A percentile compares a stretch with the other conserved stretches of the same genome.
Evolutionary conservation across 2,329 filamentous ascomycete species (phyloP).

Genomic region (Sporothrix inflata): DNA sequence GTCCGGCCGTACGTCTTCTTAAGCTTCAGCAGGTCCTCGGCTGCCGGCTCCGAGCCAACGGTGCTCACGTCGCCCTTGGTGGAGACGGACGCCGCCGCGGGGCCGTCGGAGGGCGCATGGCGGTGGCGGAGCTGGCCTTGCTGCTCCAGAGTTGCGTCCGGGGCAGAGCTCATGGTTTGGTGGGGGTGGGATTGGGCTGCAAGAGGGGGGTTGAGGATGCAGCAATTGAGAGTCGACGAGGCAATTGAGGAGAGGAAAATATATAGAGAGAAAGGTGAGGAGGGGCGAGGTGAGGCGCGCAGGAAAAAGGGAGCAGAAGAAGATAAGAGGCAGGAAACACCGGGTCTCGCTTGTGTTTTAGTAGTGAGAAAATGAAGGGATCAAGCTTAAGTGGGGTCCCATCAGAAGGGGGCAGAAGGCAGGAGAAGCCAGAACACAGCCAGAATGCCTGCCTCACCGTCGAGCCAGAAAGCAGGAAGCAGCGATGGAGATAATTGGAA

Average conservation of each 20-base stretch:
- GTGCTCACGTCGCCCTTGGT: constrained; percentile 7
- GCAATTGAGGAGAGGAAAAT: neutral
- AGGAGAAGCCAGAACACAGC: constrained; percentile 18
- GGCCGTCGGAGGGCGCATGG: constrained; percentile 21
- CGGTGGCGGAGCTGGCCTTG: constrained; percentile 29
- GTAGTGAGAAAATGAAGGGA: constrained; percentile 20
- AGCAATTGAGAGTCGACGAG: constrained; percentile 2
- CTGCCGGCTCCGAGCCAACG: neutral
- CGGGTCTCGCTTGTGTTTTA: constrained; percentile 18
- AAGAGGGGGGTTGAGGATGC: constrained; percentile 1
- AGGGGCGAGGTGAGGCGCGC: neutral
- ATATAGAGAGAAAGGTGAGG: neutral
- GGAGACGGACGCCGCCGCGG: neutral
- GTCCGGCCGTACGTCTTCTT: constrained; percentile 90
- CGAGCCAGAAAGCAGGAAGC: constrained; percentile 5
- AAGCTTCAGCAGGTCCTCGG: constrained; percentile 36
- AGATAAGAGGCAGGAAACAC: constrained; percentile 24
- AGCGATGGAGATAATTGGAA: neutral
- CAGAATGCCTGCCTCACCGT: constrained; percentile 5
- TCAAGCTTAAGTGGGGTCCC: constrained; percentile 27
- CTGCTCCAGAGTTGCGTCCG: constrained; percentile 28
- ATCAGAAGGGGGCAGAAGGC: constrained; percentile 18
- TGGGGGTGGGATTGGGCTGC: neutral
- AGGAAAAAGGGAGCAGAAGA: neutral
- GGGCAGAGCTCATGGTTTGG: constrained; percentile 29